Evolutionary conservation across 345 rosid genomes (phyloP).

Genomic region (Citrus glauca): DNA sequence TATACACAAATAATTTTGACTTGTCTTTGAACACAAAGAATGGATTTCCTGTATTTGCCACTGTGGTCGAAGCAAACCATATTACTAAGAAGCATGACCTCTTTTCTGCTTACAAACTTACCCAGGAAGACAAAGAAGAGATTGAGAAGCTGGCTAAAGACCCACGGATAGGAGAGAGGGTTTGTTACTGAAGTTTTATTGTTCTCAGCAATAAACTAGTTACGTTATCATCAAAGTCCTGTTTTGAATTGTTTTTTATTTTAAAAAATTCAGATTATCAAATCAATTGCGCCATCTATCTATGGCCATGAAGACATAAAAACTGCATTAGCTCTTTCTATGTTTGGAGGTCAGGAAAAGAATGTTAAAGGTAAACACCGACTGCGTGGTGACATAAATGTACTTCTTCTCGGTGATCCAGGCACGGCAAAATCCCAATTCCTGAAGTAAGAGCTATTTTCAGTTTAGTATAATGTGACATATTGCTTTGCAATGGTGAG

Average conservation of each 20-base stretch:
- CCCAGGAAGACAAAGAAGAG: slow-evolving; percentile 91
- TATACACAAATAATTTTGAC: slow-evolving; percentile 93
- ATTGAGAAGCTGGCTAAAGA: slow-evolving; percentile 88
- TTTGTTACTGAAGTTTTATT: slow-evolving; percentile 25
- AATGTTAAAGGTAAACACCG: slow-evolving; percentile 90
- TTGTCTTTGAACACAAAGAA: slow-evolving; percentile 91
- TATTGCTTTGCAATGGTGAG: not conserved
- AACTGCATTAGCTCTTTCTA: slow-evolving; percentile 90
- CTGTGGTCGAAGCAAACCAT: slow-evolving; percentile 92
- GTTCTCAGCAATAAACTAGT: not conserved
- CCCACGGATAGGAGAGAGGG: slow-evolving; percentile 90
- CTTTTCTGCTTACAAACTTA: slow-evolving; percentile 92
- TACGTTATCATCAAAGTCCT: slow-evolving; percentile 1
- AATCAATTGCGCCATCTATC: slow-evolving; percentile 96
- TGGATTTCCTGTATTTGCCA: slow-evolving; percentile 96
- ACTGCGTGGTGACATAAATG: slow-evolving; percentile 90
- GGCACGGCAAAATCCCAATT: slow-evolving; percentile 98
- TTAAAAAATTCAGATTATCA: slow-evolving; percentile 56
- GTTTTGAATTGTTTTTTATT: slow-evolving; percentile 7
- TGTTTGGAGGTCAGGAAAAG: slow-evolving; percentile 99
- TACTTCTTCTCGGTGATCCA: slow-evolving; percentile 92
- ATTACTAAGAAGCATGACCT: slow-evolving; percentile 95
- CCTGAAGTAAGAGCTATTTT: slow-evolving; percentile 60
- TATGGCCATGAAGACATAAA: slow-evolving; percentile 98
- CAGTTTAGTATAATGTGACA: not conserved